phyloP scores from a whole-genome alignment of 345 rosid species.

The Rhizophora apiculata region DNA sequence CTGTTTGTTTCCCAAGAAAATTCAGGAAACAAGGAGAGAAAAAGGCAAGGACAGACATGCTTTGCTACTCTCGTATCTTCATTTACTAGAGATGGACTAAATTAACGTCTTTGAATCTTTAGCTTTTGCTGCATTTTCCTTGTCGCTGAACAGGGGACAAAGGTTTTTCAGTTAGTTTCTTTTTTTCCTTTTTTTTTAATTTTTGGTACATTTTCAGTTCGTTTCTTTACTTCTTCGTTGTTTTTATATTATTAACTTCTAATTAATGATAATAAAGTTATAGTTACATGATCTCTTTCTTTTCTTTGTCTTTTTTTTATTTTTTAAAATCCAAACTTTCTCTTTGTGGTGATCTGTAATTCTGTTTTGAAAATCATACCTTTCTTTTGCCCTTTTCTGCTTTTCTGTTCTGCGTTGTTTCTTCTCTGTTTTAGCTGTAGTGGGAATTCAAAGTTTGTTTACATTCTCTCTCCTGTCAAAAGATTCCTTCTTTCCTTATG shows the following conservation, averaged over 20 bases:
- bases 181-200: neutral
- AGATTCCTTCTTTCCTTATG: constrained; percentile 9
- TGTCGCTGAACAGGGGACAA: neutral
- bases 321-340: no score
- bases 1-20: neutral
- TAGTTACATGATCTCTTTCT: constrained; percentile 23
- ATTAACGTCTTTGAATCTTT: no score
- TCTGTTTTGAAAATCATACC: constrained; percentile 39
- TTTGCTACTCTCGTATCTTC: neutral
- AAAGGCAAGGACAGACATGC: no score
- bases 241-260: neutral
- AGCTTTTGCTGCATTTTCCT: no score
- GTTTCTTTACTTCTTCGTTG: no score
- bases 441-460: constrained; percentile 34
- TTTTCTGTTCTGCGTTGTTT: constrained; percentile 40
- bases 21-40: neutral
- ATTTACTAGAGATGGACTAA: constrained; percentile 1
- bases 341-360: constrained; percentile 18
- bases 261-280: constrained; percentile 14
- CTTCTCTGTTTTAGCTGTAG: constrained; percentile 28
- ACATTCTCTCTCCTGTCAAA: constrained; percentile 9
- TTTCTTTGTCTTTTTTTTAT: neutral
- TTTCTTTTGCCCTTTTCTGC: constrained; percentile 43
- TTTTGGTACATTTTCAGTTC: no score
- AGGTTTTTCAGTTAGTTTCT: neutral